Evolutionary conservation across 2,329 filamentous ascomycete species (phyloP).

Genomic region (Ophiostoma quercus): DNA sequence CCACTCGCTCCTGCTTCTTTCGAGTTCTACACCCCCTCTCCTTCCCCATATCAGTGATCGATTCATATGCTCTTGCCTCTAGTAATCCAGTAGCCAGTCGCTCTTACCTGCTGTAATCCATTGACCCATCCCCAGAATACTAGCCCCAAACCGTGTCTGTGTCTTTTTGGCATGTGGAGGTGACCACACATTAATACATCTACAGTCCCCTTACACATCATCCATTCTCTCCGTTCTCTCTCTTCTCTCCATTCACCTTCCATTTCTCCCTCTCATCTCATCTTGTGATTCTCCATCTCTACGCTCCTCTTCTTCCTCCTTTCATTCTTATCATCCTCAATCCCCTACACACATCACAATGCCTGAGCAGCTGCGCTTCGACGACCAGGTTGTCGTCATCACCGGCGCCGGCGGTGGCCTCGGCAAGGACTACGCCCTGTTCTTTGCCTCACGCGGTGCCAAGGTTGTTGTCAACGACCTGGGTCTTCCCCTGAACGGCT

Average conservation of each 20-base stretch:
- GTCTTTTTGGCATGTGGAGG: conserved; percentile 24
- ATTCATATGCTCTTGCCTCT: background rate
- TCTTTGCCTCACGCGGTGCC: conserved; percentile 83
- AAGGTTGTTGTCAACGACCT: conserved; percentile 84
- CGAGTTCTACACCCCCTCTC: conserved; percentile 4
- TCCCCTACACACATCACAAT: conserved; percentile 37
- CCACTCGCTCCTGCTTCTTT: conserved; percentile 2
- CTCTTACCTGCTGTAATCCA: background rate
- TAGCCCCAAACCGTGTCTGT: background rate
- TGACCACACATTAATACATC: conserved; percentile 18
- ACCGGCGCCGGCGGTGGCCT: conserved; percentile 80
- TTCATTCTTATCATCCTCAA: conserved; percentile 1
- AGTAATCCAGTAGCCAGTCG: background rate
- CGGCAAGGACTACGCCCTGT: conserved; percentile 76
- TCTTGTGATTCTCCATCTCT: conserved; percentile 11
- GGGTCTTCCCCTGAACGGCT: background rate
- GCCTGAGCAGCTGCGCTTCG: conserved; percentile 67
- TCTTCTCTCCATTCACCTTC: background rate
- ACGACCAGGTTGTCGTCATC: conserved; percentile 83
- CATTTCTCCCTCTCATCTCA: background rate
- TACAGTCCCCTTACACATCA: conserved; percentile 1
- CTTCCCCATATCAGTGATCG: background rate
- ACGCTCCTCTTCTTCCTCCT: background rate
- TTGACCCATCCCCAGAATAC: conserved; percentile 15
- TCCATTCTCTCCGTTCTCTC: conserved; percentile 10